Conservation (phyloP, 371 early-diverging fungal genomes). For the Batkoa obscura region DNA sequence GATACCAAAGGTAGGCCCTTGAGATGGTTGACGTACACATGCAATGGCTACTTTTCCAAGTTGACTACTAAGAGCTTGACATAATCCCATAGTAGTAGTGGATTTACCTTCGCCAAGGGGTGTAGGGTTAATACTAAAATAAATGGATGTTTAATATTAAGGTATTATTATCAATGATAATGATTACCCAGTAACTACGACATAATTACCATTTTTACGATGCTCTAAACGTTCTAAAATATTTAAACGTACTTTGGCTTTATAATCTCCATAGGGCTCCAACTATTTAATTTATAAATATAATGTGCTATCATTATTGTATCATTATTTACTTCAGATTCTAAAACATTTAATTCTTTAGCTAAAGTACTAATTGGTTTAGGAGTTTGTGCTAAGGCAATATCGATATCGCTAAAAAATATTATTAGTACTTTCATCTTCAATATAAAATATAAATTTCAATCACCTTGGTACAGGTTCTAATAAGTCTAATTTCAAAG, state of each 20-base stretch:
- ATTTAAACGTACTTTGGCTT: conserved; percentile 74
- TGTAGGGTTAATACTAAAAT: conserved; percentile 74
- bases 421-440: conserved; percentile 10
- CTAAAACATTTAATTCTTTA: conserved; percentile 54
- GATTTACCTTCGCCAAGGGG: conserved; percentile 97
- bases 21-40: conserved; percentile 92
- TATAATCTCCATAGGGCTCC: conserved; percentile 70
- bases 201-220: conserved; percentile 68
- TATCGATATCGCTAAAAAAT: conserved; percentile 79
- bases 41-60: conserved; percentile 72
- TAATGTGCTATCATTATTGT: no score
- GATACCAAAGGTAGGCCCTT: conserved; percentile 96
- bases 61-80: conserved; percentile 87
- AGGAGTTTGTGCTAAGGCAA: conserved; percentile 71
- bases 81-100: conserved; percentile 84
- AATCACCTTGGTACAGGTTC: conserved; percentile 19
- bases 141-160: not conserved
- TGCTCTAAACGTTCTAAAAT: conserved; percentile 62
- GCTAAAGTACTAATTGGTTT: conserved; percentile 65
- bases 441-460: conserved; percentile 9
- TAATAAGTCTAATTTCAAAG: conserved; percentile 38
- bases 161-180: not conserved
- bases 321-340: conserved; percentile 27
- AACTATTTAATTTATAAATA: conserved; percentile 21
- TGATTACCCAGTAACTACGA: conserved; percentile 79